Percentiles rank a stretch among this genome's conserved stretches.
Conservation (phyloP, 2,329 filamentous ascomycete genomes). For the Aureobasidium mangrovei region DNA sequence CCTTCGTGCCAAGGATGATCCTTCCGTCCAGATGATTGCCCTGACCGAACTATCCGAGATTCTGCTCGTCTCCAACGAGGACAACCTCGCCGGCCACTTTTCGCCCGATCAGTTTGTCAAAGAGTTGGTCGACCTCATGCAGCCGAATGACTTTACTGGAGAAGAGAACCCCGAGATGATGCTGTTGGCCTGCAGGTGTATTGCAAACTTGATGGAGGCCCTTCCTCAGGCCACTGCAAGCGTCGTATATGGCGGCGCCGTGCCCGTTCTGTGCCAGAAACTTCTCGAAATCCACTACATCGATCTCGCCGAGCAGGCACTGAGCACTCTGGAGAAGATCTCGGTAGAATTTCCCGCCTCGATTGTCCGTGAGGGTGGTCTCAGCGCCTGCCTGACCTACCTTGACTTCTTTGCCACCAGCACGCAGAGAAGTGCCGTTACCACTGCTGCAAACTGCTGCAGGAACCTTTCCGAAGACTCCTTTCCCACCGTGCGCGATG, state of each 20-base stretch:
- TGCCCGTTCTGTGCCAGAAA: conserved; percentile 90
- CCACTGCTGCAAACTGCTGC: conserved; percentile 95
- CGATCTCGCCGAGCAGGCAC: conserved; percentile 89
- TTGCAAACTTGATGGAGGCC: conserved; percentile 97
- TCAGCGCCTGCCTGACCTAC: conserved; percentile 92
- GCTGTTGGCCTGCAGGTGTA: conserved; percentile 88
- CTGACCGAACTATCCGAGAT: conserved; percentile 90
- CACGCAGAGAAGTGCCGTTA: conserved; percentile 92
- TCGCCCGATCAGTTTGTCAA: conserved; percentile 91
- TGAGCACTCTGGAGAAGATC: conserved; percentile 96
- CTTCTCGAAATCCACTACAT: conserved; percentile 94
- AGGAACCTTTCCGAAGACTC: conserved; percentile 92
- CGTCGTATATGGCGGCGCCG: conserved; percentile 93
- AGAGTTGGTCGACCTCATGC: conserved; percentile 86
- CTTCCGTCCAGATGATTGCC: conserved; percentile 81
- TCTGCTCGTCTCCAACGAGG: conserved; percentile 88
- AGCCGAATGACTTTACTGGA: conserved; percentile 66
- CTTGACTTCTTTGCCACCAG: conserved; percentile 97
- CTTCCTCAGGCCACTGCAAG: conserved; percentile 86
- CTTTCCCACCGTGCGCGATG: conserved; percentile 82
- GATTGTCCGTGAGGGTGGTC: conserved; percentile 89
- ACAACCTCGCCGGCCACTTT: conserved; percentile 91
- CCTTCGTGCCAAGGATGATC: conserved; percentile 74
- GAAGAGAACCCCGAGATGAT: conserved; percentile 96
- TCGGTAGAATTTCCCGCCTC: conserved; percentile 90